Evolutionary conservation across 805 yeast genomes (phyloP), one percentile per base, ranked within the genome.

Genomic region (Cyberlindnera amylophila): DNA sequence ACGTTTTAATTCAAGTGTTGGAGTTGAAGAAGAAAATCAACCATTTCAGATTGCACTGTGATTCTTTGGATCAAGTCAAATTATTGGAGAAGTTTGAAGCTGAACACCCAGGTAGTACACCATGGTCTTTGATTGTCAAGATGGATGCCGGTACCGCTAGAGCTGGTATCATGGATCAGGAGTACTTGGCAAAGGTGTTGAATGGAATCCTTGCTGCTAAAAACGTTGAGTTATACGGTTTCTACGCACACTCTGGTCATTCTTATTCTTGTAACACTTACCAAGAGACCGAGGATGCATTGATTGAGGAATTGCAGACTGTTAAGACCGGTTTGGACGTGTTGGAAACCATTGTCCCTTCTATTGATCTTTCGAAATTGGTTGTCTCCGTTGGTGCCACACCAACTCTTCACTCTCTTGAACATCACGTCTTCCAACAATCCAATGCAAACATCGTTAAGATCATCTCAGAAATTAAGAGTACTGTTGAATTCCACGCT

Each of bases 241-340:
- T 85, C 52, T 86, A 86, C 59, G 80, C 85, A 31, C 93, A 86
- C 63, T 86, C 88, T 1, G 95, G 95, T 2, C 86, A 81, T 55
- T 80, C 90, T 0, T 86, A 86, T 54, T 64, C 65, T 1, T 66
- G 82, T 0, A 59, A 62, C 6, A 61, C 70, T 14, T 57, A 64
- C 23, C 66, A 66, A 1, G 70, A 70, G 24, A 85, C 86, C 0
- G 69, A 69, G 39, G 55, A 54, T 3, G 67, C 61, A 30, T 60
- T 86, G 28, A 36, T 74, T n/a, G 72, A 72, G 19, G 95, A 86
- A 53, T 68, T 85, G 29, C 56, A 54, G 5, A 73, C 76, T 30
- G 86, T 77, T 4, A 72, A 77, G 48, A 57, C 57, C 9, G 91
- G 88, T 2, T 75, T 72, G 4, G 52, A 51, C 12, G 44, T 47